A percentile compares a stretch with the other conserved stretches of the same genome.
Evolutionary conservation across 805 yeast genomes (phyloP).

Genomic region (Clavispora phyllophila): DNA sequence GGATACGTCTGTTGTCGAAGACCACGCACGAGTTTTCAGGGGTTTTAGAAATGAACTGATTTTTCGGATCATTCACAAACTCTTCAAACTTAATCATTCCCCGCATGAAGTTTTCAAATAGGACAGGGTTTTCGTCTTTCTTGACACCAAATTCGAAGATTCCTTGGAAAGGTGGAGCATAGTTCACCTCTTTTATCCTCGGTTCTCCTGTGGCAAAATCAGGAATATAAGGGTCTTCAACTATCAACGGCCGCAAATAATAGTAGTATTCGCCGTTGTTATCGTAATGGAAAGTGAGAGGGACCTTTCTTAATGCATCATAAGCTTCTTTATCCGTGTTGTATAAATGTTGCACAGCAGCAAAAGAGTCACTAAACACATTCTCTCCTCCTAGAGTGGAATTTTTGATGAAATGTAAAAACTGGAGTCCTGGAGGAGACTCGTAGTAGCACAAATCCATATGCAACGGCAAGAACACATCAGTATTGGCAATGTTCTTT

Average conservation of each 20-base stretch:
- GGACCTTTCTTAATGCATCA: slow-evolving; percentile 54
- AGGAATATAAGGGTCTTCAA: slow-evolving; percentile 31
- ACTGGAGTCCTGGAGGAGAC: slow-evolving; percentile 76
- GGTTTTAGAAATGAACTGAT: slow-evolving; percentile 51
- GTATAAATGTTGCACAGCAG: slow-evolving; percentile 55
- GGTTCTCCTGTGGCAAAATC: slow-evolving; percentile 30
- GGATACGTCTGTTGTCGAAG: slow-evolving; percentile 64
- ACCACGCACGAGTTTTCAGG: slow-evolving; percentile 59
- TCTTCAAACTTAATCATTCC: slow-evolving; percentile 61
- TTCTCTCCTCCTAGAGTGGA: slow-evolving; percentile 63
- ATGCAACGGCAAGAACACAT: slow-evolving; percentile 61
- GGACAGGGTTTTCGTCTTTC: slow-evolving; percentile 21
- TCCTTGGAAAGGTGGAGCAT: slow-evolving; percentile 82
- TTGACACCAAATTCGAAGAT: slow-evolving; percentile 62
- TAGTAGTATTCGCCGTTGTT: slow-evolving; percentile 59
- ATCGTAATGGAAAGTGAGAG: slow-evolving; percentile 64
- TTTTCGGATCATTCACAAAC: slow-evolving; percentile 45
- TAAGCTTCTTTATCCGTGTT: slow-evolving; percentile 58
- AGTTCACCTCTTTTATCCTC: slow-evolving; percentile 54
- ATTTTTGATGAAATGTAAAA: slow-evolving; percentile 56
- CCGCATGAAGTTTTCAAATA: slow-evolving; percentile 51
- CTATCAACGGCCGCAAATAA: slow-evolving; percentile 57
- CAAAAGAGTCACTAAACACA: slow-evolving; percentile 63
- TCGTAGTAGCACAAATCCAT: slow-evolving; percentile 76
- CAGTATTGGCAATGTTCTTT: slow-evolving; percentile 66